These are phyloP conservation scores for Alternaria arborescens DNA, from an alignment of 2,329 filamentous ascomycete genomes.

Conservation along the genomic window DNA sequence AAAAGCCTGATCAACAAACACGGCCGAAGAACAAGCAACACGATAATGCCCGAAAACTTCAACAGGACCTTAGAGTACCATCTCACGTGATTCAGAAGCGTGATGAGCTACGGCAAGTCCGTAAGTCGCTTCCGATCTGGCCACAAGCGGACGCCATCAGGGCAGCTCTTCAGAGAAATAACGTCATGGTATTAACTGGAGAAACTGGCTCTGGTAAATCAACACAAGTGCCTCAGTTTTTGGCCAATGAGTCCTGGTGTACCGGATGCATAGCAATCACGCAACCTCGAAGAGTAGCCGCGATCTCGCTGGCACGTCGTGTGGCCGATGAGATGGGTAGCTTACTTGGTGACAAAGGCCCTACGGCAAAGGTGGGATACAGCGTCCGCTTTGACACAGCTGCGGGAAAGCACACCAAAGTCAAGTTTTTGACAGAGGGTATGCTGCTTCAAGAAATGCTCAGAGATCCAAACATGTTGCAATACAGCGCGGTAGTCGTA, in stretches of 20 bases:
- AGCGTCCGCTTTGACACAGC: conserved; percentile 94
- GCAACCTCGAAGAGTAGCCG: conserved; percentile 90
- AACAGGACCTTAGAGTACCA: conserved; percentile 24
- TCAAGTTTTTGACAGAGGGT: conserved; percentile 96
- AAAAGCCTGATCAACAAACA: conserved; percentile 8
- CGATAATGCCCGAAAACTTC: conserved; percentile 1
- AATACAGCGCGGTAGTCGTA: conserved; percentile 90
- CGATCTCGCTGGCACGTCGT: conserved; percentile 86
- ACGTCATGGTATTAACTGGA: conserved; percentile 86
- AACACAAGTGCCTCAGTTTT: conserved; percentile 93
- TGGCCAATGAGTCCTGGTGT: conserved; percentile 84
- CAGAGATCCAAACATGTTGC: conserved; percentile 78
- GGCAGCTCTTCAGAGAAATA: conserved; percentile 65
- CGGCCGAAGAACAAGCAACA: conserved; percentile 9
- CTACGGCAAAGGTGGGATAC: conserved; percentile 79
- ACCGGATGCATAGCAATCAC: conserved; percentile 84
- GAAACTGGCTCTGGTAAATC: conserved; percentile 97
- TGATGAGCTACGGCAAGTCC: conserved; percentile 58
- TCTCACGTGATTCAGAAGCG: conserved; percentile 54
- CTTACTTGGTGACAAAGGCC: conserved; percentile 66
- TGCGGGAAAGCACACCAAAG: conserved; percentile 78
- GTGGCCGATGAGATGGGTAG: conserved; percentile 85
- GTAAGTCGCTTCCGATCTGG: conserved; percentile 83
- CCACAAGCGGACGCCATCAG: conserved; percentile 75
- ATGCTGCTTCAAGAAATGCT: conserved; percentile 96